A percentile compares a stretch with the other conserved stretches of the same genome.
phyloP scores from a whole-genome alignment of 2,329 filamentous ascomycete species.

The Sporothrix pseudoabietina region DNA sequence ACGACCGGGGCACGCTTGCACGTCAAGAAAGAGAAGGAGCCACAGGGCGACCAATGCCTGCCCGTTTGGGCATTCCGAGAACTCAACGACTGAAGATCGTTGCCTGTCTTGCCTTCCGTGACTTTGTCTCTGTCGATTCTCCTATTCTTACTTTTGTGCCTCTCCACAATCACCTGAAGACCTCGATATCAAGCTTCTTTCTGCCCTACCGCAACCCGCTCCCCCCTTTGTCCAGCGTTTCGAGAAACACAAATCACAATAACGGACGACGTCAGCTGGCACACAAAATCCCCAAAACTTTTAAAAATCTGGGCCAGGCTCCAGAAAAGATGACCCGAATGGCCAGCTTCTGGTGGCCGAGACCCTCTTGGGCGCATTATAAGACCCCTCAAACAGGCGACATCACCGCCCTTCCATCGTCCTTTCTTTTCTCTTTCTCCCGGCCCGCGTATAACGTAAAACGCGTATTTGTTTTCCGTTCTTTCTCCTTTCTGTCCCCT shows the following conservation, averaged over 20 bases:
- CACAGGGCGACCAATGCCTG: constrained; percentile 8
- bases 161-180: background rate
- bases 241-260: background rate
- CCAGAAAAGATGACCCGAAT: constrained; percentile 23
- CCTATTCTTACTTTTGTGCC: background rate
- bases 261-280: constrained; percentile 8
- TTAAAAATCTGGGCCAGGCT: background rate
- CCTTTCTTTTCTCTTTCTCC: background rate
- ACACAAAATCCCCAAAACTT: background rate
- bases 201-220: background rate
- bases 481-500: background rate
- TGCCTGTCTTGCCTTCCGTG: background rate
- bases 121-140: background rate
- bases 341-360: background rate
- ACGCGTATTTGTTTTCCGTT: constrained; percentile 17
- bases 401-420: background rate
- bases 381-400: constrained; percentile 8
- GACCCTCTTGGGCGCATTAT: constrained; percentile 4
- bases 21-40: background rate
- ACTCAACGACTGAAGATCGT: background rate
- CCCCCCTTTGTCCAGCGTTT: background rate
- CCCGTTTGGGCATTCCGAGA: background rate
- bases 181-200: background rate
- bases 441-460: constrained; percentile 23
- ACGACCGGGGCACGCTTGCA: background rate